Conservation (phyloP, 164 flowering plant species). For the Aristolochia fimbriata region DNA sequence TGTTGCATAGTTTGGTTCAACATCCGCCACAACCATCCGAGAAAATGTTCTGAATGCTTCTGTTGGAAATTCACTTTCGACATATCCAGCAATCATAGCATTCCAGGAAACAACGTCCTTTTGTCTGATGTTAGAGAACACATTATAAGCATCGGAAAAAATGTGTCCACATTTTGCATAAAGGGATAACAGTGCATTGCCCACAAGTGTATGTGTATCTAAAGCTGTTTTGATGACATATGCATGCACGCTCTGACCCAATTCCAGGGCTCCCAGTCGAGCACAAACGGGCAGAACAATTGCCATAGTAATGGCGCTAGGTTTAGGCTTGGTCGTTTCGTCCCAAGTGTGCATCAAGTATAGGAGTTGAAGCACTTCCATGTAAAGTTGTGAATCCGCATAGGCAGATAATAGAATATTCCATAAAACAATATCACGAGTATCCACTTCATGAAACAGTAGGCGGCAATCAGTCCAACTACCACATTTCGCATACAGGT, state of each 20-base stretch:
- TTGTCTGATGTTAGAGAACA: constrained; percentile 30
- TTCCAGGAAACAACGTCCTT: constrained; percentile 87
- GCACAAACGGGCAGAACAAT: constrained; percentile 57
- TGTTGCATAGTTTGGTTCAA: constrained; percentile 54
- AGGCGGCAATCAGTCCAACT: constrained; percentile 29
- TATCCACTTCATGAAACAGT: constrained; percentile 31
- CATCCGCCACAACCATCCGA: constrained; percentile 33
- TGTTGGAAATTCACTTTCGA: constrained; percentile 34
- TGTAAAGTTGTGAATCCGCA: constrained; percentile 22
- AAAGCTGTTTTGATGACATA: constrained; percentile 48
- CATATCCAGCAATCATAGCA: constrained; percentile 61
- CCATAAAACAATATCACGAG: constrained; percentile 54
- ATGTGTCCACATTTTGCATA: constrained; percentile 56
- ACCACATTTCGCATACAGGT: constrained; percentile 73
- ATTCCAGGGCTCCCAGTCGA: constrained; percentile 23
- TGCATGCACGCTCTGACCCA: constrained; percentile 48
- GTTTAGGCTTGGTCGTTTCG: constrained; percentile 37
- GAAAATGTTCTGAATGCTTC: constrained; percentile 41
- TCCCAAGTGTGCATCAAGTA: constrained; percentile 25
- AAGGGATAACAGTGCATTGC: constrained; percentile 67
- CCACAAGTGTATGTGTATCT: constrained; percentile 53
- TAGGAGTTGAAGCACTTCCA: constrained; percentile 35
- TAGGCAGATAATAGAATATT: constrained; percentile 64
- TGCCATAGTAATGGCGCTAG: constrained; percentile 51
- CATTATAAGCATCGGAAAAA: constrained; percentile 27